Base-by-base conservation (phyloP, 495 filamentous ascomycete species). In the Apodospora peruviana region DNA sequence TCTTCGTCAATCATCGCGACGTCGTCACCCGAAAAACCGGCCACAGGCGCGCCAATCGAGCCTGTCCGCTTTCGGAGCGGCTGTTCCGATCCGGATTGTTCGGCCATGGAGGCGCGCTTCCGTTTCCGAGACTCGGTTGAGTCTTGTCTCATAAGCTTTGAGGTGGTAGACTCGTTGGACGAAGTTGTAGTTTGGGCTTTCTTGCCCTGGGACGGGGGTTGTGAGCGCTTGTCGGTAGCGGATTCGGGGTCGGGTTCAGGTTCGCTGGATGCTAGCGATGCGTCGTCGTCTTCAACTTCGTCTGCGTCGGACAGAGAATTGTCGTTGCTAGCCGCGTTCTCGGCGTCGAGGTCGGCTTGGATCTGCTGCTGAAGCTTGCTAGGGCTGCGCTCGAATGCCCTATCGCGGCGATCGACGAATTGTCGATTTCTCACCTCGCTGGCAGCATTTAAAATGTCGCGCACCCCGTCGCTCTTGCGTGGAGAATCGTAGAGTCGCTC, bases 401-500 rank as follows among this genome's bases (percentile, higher is more conserved):
- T 52, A 43, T 59, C 62, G 45, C 58, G 59, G 24, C 53, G 59
- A 32, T 69, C 62, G 11, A 60, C 57, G 47, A 67, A 66, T 48
- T 60, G 64, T 38, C 60, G 61, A 38, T 38, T 54, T n/a, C 51
- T 56, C 48, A 60, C 57, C 53, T 73, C 56, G 60, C 66, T 40
- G 63, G 65, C 56, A 56, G 59, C 54, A 35, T 55, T 78, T 17
- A 86, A 54, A 7, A 83, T 73, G 40, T 88, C 83, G 65, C 85
- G 78, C 56, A 74, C 74, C 52, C 77, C 75, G 56, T 76, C 76
- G 55, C 73, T 69, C 52, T 91, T 89, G 48, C 86, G 81, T 18
- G 93, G 94, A n/a, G 91, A 91, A 60, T 87, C 82, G 55, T 94
- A 91, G 57, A 97, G 77, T 43, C 94, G 82, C 70, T 97, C 94